Evolutionary conservation across 2,329 filamentous ascomycete species (phyloP), one percentile per base, ranked within the genome.

Genomic region (Aureobasidium sp.): DNA sequence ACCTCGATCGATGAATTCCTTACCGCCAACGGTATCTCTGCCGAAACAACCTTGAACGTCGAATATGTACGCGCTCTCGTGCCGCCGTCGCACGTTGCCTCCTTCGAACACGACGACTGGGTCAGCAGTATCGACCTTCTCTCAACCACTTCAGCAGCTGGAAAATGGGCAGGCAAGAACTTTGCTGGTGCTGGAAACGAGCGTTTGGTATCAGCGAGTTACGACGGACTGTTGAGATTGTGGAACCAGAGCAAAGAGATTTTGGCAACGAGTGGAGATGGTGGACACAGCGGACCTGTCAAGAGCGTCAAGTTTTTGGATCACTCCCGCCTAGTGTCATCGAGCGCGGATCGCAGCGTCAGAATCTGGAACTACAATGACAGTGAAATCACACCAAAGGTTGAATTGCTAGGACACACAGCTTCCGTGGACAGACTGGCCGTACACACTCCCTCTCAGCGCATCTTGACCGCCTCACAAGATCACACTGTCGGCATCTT

Each of bases 101-200:
- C 89, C 71, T 99, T 96, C 73, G 88, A 97, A 78, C 93, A 99
- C 74, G 92, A 99, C 71, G 94, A 97, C 75, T 99, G 94, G 94
- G 89, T 99, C 53, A 90, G 90, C 72, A 84, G 85, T 29, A 86
- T 97, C 29, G 92, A 97, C 73, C 84, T 96, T 5, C 79, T 96
- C 27, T 92, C 91, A 0, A 74, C 76, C 15, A 85, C 82, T 13
- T 88, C 89, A 1, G 76, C 79, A 7, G 84, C 86, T 2, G 85
- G 81, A 24, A 72, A 74, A 61, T 87, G 84, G 82, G 78, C 80
- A 10, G 79, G 77, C 53, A 78, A 77, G 53, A 73, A 74, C 51
- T 76, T 82, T 15, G 69, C 78, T 51, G 74, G 75, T 29, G 76
- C 76, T 41, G 83, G 85, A 26, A 84, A 87, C 66, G 85, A 89